Base-by-base conservation (phyloP, 495 filamentous ascomycete genomes). In the Tuber borchii region DNA sequence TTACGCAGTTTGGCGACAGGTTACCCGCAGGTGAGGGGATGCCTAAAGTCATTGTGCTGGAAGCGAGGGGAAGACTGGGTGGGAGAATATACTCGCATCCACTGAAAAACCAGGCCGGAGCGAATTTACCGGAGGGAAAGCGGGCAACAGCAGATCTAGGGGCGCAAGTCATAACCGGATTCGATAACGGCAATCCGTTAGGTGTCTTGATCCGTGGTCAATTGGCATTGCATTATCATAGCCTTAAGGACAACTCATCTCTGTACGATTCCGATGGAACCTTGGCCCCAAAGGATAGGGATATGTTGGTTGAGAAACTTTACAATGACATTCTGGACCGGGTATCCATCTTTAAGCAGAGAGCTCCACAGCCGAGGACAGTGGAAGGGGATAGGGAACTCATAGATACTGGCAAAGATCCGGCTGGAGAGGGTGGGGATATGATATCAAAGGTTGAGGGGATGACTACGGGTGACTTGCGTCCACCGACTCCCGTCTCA, bases 81-180 rank as follows among this genome's bases (percentile, higher is more conserved):
- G 95, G 95, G 42, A 88, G 95, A 75, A 92, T 99, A 42, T 98
- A 97, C 84, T 99, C 95, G 16, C 93, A 95, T 82, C 89, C 90
- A 70, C 86, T 99, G 72, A 87, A 87, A 69, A 90, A 90, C 45
- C 90, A 86, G 81, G 31, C 83, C 89, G 65, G 88, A 86, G 10
- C 80, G 83, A 74, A 86, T 85, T 61, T 87, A 86, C 74, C 85
- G 86, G 77, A 82, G 56, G 84, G 84, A 71, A 85, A 86, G 68
- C 85, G 89, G n/a, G 92, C 90, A 75, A 97, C 94, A 22, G 95
- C 92, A 70, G 95, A 99, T 82, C 92, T 97, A 88, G 95, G 95
- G 51, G 95, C 96, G 26, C 95, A 97, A 85, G 97, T 99, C 71
- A 93, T 99, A 77, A 97, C 95, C 43, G 95, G 95, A 2, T 99